phyloP scores from a whole-genome alignment of 2,329 filamentous ascomycete genomes.

The Knoxdaviesia capensis region DNA sequence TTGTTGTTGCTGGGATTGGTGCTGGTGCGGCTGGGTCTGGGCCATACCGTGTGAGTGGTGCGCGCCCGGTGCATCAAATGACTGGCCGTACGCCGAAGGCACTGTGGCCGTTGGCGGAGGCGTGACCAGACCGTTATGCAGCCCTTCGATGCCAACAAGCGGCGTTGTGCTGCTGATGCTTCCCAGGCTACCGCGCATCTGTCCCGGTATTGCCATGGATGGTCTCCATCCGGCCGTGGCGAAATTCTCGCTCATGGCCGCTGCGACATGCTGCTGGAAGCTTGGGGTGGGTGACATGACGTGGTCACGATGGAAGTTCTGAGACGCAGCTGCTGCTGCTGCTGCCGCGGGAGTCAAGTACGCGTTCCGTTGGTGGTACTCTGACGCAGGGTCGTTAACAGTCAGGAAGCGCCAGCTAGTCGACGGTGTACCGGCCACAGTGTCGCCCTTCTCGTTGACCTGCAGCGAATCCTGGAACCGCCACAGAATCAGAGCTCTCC shows the following conservation, averaged over 20 bases:
- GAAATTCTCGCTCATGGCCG: slow-evolving; percentile 37
- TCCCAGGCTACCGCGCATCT: no score
- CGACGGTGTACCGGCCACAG: slow-evolving; percentile 5
- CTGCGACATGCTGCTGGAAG: slow-evolving; percentile 24
- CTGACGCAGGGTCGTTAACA: slow-evolving; percentile 37
- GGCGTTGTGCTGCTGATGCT: no score
- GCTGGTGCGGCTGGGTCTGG: no score
- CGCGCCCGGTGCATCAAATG: no score
- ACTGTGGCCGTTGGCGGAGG: slow-evolving; percentile 34
- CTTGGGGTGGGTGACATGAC: slow-evolving; percentile 32
- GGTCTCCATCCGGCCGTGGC: slow-evolving; percentile 19
- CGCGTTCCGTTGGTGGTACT: slow-evolving; percentile 31
- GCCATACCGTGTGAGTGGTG: no score
- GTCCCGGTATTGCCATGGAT: no score
- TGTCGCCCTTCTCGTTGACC: slow-evolving; percentile 9
- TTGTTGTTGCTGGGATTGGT: no score
- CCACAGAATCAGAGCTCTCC: slow-evolving; percentile 42
- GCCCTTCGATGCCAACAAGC: slow-evolving; percentile 4
- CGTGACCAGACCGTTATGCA: slow-evolving; percentile 27
- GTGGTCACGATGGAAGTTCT: slow-evolving; percentile 13
- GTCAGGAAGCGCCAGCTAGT: slow-evolving; percentile 43
- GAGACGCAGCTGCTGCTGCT: neutral
- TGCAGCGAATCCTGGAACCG: slow-evolving; percentile 34
- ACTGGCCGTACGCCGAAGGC: slow-evolving; percentile 8
- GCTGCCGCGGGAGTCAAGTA: slow-evolving; percentile 4